phyloP scores from a whole-genome alignment of 2,329 filamentous ascomycete species.

The Diaporthe sp. region DNA sequence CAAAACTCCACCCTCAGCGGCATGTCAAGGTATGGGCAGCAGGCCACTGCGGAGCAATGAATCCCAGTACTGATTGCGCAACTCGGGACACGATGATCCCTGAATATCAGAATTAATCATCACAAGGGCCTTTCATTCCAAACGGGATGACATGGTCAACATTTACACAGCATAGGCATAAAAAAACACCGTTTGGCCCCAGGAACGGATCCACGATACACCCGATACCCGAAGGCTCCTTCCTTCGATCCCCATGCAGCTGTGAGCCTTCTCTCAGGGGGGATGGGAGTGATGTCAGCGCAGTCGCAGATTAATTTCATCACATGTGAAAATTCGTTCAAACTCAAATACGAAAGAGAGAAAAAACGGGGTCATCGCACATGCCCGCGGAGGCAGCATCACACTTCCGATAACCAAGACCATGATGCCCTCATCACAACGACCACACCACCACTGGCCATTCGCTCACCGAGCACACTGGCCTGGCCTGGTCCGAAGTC shows the following conservation, averaged over 20 bases:
- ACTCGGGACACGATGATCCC: background rate
- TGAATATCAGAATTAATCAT: background rate
- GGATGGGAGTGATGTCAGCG: background rate
- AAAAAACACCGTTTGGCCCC: background rate
- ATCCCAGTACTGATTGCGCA: background rate
- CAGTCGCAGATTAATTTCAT: background rate
- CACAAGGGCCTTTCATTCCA: background rate
- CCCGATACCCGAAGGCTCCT: background rate
- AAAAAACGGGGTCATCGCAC: no score
- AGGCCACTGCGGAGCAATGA: background rate
- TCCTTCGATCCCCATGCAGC: background rate
- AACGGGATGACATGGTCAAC: no score
- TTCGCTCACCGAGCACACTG: constrained; percentile 4
- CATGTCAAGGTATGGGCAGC: background rate
- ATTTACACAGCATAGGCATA: background rate
- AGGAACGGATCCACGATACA: background rate
- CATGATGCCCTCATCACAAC: background rate
- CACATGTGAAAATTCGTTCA: background rate
- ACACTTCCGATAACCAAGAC: background rate
- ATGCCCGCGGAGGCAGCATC: background rate
- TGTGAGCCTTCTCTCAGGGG: background rate
- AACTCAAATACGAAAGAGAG: no score
- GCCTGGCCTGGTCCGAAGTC: constrained; percentile 8
- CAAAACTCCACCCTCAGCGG: background rate
- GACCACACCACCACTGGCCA: background rate